These are phyloP conservation scores for Tricladium varicosporioides DNA, from an alignment of 2,329 filamentous ascomycete genomes.

Conservation along the genomic window DNA sequence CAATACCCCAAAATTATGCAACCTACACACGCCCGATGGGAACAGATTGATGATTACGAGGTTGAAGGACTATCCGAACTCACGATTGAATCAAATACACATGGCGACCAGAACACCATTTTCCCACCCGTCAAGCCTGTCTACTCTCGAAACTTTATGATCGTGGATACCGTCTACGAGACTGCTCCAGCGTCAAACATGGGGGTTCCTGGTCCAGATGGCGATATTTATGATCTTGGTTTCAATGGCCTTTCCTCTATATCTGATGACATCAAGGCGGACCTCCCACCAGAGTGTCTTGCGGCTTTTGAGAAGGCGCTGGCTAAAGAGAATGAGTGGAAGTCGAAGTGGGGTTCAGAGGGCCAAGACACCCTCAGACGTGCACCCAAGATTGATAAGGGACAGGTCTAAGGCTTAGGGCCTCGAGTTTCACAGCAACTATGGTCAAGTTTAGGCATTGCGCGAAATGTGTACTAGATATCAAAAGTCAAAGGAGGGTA, in stretches of 20 bases:
- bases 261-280: conserved; percentile 61
- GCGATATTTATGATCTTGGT: conserved; percentile 45
- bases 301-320: conserved; percentile 68
- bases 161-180: conserved; percentile 60
- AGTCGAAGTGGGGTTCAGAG: conserved; percentile 71
- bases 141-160: conserved; percentile 59
- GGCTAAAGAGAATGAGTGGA: conserved; percentile 67
- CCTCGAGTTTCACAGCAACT: not conserved
- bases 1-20: conserved; percentile 87
- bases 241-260: conserved; percentile 61
- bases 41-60: conserved; percentile 57
- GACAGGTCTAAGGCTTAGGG: conserved; percentile 24
- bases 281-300: conserved; percentile 69
- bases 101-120: conserved; percentile 35
- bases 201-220: conserved; percentile 58
- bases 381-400: conserved; percentile 60
- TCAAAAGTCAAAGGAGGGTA: too few species aligned
- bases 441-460: not conserved
- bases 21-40: conserved; percentile 81
- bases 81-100: conserved; percentile 15
- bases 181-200: conserved; percentile 52
- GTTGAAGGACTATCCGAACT: conserved; percentile 12
- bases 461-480: too few species aligned
- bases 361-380: conserved; percentile 50
- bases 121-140: conserved; percentile 55